Conservation (phyloP, 2,329 filamentous ascomycete species). For the Pestalotiopsis sp. region DNA sequence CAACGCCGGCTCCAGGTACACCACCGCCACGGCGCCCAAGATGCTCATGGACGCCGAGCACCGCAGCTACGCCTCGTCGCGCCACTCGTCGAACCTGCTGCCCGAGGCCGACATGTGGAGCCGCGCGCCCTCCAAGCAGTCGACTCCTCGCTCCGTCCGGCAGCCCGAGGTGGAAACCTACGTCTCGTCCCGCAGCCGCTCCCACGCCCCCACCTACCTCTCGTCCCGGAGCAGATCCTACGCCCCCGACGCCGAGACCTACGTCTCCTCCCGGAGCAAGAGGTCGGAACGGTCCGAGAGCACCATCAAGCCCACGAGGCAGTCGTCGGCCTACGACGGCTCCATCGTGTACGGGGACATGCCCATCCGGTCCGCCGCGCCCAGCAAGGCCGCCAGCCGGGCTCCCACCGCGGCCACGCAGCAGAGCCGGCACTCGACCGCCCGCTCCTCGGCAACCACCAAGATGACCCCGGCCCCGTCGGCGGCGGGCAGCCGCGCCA, state of each 20-base stretch:
- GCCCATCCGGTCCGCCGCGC: constrained; percentile 26
- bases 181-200: constrained; percentile 11
- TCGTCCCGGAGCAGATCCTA: constrained; percentile 17
- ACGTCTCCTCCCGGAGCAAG: constrained; percentile 44
- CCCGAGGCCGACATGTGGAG: constrained; percentile 14
- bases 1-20: constrained; percentile 39
- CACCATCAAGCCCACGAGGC: constrained; percentile 32
- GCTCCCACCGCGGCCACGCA: constrained; percentile 17
- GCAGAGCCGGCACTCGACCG: constrained; percentile 18
- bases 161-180: constrained; percentile 16
- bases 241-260: constrained; percentile 44
- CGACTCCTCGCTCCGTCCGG: constrained; percentile 11
- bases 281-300: constrained; percentile 24
- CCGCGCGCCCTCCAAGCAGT: constrained; percentile 13
- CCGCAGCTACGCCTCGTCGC: constrained; percentile 31
- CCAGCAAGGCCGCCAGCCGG: constrained; percentile 19
- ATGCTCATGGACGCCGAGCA: constrained; percentile 27
- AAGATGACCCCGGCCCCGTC: constrained; percentile 10
- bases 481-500: constrained; percentile 16
- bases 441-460: constrained; percentile 3
- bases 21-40: constrained; percentile 26
- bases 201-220: constrained; percentile 27
- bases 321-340: not conserved
- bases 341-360: constrained; percentile 33
- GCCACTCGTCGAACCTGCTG: constrained; percentile 17